These are phyloP conservation scores for Alternaria gaisen DNA, from an alignment of 2,329 filamentous ascomycete genomes.

Conservation along the genomic window DNA sequence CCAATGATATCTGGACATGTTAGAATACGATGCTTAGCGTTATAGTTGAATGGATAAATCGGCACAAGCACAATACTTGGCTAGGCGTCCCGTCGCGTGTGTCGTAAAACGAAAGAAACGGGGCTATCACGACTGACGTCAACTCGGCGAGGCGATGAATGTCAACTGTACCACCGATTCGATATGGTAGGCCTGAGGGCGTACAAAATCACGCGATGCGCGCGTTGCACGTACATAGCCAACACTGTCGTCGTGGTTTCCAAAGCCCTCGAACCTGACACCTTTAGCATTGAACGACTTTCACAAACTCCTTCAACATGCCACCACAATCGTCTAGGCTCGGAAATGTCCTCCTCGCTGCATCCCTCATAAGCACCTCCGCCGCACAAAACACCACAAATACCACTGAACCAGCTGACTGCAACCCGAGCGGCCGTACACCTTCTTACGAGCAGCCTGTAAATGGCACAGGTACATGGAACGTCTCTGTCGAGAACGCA, in stretches of 20 bases:
- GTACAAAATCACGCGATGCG: not conserved
- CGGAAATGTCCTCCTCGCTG: not conserved
- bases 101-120: not conserved
- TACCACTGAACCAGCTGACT: rapidly evolving
- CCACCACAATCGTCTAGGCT: not conserved
- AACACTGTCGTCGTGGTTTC: not conserved
- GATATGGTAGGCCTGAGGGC: not conserved
- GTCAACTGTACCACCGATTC: too few species aligned
- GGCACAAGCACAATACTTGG: too few species aligned
- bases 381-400: not conserved
- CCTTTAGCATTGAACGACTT: not conserved
- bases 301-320: not conserved
- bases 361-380: not conserved
- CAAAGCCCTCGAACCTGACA: rapidly evolving
- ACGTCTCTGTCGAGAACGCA: not conserved
- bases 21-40: too few species aligned
- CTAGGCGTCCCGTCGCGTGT: not conserved
- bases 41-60: too few species aligned
- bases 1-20: not conserved
- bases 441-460: not conserved
- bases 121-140: not conserved
- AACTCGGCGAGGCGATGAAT: not conserved
- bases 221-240: not conserved
- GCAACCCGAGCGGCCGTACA: not conserved
- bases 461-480: not conserved